Base-by-base conservation (phyloP, 371 early-diverging fungal species). In the Haplosporangium sp. region DNA sequence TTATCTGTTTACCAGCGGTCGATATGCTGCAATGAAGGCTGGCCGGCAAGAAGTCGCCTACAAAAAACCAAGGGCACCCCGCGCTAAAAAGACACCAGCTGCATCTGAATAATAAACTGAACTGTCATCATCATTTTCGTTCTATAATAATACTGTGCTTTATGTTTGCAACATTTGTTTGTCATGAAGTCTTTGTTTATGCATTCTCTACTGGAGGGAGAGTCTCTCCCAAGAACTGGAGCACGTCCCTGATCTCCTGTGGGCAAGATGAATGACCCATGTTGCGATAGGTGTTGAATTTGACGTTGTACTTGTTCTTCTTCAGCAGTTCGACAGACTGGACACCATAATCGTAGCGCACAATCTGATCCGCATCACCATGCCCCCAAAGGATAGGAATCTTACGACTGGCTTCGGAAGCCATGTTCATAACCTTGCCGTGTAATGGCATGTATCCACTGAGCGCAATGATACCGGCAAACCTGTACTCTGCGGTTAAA, bases 361-460 rank as follows among this genome's bases (percentile, higher is more conserved):
- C 94, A 36, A 94, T 85, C 70, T 84, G 82, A 83, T 98, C 99
- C 0, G 73, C 80, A 58, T 90, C 90, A 52, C 99, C 99, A 71
- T 98, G 98, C 37, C 90, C 93, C 87, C 95, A 88, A 56, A 96
- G 89, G 47, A 96, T 89, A 11, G 96, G 96, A 9, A 94, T 92
- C 61, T 85, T 83, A 61, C 89, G 89, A 83, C 90, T 93, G 16
- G 89, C 85, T 38, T 92, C 89, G 0, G 90, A 81, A 12, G 81
- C 86, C 85, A 93, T 83, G 83, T 82, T 83, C 56, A 64, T 69
- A 23, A 94, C 69, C 69, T 91, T 90, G 14, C 86, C 80, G 38
- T 85, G 80, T 52, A 94, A 47, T 5, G 94, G 94, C 43, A 96
- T 57, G 85, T 95, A 98, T 7, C 95, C 95, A 76, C 93, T 93